These are phyloP conservation scores for Dothistroma septosporum DNA, from an alignment of 2,329 filamentous ascomycete genomes.

Conservation along the genomic window DNA sequence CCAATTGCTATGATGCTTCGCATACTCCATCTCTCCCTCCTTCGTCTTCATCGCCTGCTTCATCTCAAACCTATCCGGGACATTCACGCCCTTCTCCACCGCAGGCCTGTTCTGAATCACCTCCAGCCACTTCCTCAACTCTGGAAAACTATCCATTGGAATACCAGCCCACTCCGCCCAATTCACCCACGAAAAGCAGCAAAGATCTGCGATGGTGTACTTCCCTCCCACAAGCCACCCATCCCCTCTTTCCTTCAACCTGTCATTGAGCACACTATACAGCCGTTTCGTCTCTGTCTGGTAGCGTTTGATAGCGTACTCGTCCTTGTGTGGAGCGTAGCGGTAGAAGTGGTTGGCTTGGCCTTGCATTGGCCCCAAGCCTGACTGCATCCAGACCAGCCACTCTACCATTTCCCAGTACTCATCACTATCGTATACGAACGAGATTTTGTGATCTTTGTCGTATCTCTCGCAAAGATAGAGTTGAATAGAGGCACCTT, in stretches of 20 bases:
- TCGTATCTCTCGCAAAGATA: conserved; percentile 47
- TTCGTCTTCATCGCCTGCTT: conserved; percentile 38
- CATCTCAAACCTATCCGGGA: conserved; percentile 38
- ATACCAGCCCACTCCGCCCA: conserved; percentile 41
- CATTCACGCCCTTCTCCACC: conserved; percentile 33
- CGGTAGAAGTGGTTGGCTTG: conserved; percentile 48
- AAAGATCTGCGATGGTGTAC: conserved; percentile 48
- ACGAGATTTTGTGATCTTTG: conserved; percentile 32
- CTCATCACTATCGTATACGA: conserved; percentile 32
- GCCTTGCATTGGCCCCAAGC: conserved; percentile 42
- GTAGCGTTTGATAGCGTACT: conserved; percentile 47
- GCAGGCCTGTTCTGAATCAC: conserved; percentile 33
- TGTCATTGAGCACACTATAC: conserved; percentile 44
- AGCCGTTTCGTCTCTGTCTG: conserved; percentile 48
- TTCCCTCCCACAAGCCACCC: conserved; percentile 45
- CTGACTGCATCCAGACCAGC: conserved; percentile 45
- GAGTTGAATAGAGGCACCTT: conserved; percentile 45
- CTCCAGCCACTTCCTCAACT: conserved; percentile 33
- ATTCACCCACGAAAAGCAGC: conserved; percentile 46
- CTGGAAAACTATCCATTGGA: conserved; percentile 26
- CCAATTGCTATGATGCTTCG: conserved; percentile 37
- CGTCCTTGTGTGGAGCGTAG: conserved; percentile 42
- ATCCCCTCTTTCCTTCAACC: conserved; percentile 26
- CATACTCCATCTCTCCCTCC: conserved; percentile 37
- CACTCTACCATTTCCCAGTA: conserved; percentile 45